Evolutionary conservation across 352 stramenopile species (phyloP).

Genomic region (Globisporangium sylvaticum): DNA sequence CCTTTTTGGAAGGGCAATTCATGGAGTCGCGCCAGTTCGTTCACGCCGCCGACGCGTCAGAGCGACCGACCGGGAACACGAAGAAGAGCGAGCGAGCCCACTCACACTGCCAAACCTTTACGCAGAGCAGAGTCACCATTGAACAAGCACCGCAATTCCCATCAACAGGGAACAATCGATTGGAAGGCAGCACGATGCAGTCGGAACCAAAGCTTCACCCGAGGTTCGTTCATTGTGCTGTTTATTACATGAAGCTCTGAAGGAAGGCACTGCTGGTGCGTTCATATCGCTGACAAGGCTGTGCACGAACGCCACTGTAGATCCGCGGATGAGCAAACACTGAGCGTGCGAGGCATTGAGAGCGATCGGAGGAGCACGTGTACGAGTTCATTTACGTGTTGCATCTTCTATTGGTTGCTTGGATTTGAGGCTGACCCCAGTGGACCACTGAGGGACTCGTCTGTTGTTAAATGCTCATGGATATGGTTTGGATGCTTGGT

Average conservation of each 20-base stretch:
- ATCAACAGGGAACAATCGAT: background rate
- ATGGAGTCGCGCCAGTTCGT: conserved; percentile 10
- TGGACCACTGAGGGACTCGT: background rate
- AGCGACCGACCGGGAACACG: no score
- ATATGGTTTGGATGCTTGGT: background rate
- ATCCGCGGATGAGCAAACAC: background rate
- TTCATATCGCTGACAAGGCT: no score
- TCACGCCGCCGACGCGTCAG: conserved; percentile 4
- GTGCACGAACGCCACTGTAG: no score
- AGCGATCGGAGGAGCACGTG: background rate
- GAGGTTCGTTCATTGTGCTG: background rate
- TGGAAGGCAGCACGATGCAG: background rate
- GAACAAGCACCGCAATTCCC: no score
- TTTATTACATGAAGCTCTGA: background rate
- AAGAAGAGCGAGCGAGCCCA: no score
- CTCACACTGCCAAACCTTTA: no score
- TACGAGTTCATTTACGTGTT: background rate
- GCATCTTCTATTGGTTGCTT: conserved; percentile 1
- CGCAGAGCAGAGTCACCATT: no score
- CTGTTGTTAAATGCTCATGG: background rate
- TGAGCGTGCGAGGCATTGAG: background rate
- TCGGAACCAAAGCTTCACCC: background rate
- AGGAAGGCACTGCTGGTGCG: background rate
- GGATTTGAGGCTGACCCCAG: no score
- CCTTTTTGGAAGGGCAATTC: background rate